Base-by-base conservation (phyloP, 305 asterid species). In the Fraxinus velutina region DNA sequence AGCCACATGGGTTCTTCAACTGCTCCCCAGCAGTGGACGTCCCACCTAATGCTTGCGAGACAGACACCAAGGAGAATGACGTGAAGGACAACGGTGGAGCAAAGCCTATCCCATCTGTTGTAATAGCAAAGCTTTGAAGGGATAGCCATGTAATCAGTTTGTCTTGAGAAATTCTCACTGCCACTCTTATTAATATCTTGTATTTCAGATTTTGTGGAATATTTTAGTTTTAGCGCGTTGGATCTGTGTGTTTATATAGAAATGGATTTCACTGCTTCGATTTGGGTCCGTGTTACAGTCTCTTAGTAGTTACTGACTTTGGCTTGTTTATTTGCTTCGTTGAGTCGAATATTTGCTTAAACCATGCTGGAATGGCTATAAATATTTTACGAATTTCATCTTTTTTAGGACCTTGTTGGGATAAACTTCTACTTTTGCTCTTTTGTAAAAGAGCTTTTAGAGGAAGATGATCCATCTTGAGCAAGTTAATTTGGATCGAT, bases 1-100 rank as follows among this genome's bases (percentile, higher is more conserved):
- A 95, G 98, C 99, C 99, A 0, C 95, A 92, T n/a, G 98, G 98
- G 60, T 95, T 95, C 91, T 93, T 95, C 90, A 93, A 95, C 83
- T 91, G 97, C 86, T 95, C 99, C 19, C 97, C 98, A 8, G 97
- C 98, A 1, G 90, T 95, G 32, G 99, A 95, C 80, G 97, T 93
- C 37, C 98, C 99, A 1, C 97, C 98, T 12, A 89, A 64, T 81
- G 77, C 90, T 52, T 90, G 95, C 37, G 95, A 93, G 76, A 76
- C 81, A 72, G 97, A 95, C 13, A 79, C 84, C 9, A 93, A 93
- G 82, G 98, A 95, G 79, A 89, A 47, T 6, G 97, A 92, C 10
- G 92, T 72, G 66, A 89, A 91, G 83, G 99, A 95, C 70, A 91
- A 73, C 74, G 88, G 72, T 62, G 89, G 79, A 21, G 74, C 91